Conservation (phyloP, 1,284 basidiomycete genomes). For the Ustilago curta region DNA sequence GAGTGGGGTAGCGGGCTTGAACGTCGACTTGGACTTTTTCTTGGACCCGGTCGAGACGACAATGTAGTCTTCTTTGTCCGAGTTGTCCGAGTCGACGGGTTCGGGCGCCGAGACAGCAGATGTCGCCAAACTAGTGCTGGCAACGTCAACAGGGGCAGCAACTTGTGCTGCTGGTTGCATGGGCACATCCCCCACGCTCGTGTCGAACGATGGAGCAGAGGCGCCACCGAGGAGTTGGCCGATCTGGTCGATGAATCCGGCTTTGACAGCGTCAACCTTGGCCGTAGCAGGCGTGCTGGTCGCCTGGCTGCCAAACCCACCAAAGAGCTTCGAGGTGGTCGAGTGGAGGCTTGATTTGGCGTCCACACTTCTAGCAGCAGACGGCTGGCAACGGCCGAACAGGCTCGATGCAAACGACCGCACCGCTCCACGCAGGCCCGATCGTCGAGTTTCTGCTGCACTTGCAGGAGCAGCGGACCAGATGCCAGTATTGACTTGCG, state of each 20-base stretch:
- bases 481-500: slow-evolving; percentile 22
- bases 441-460: slow-evolving; percentile 1
- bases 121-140: not conserved
- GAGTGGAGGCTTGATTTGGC: slow-evolving; percentile 10
- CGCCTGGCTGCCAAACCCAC: not conserved
- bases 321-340: slow-evolving; percentile 34
- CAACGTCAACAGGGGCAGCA: not conserved
- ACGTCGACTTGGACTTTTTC: slow-evolving; percentile 20
- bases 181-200: not conserved
- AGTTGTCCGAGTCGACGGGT: not conserved
- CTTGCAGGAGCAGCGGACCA: slow-evolving; percentile 12
- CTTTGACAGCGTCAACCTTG: slow-evolving; percentile 32
- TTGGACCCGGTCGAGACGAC: slow-evolving; percentile 25
- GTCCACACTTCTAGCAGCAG: not conserved
- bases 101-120: not conserved
- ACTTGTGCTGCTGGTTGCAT: slow-evolving; percentile 16
- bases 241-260: slow-evolving; percentile 25
- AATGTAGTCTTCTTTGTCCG: slow-evolving; percentile 37
- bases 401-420: slow-evolving; percentile 38
- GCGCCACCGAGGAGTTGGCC: slow-evolving; percentile 13
- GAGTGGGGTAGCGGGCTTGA: not conserved
- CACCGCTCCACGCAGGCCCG: slow-evolving; percentile 25
- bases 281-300: not conserved
- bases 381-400: slow-evolving; percentile 16
- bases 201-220: not conserved